Percentiles rank a stretch among this genome's conserved stretches.
Evolutionary conservation across 768 basidiomycete genomes (phyloP).

Genomic region (Sporobolomyces pararoseus): DNA sequence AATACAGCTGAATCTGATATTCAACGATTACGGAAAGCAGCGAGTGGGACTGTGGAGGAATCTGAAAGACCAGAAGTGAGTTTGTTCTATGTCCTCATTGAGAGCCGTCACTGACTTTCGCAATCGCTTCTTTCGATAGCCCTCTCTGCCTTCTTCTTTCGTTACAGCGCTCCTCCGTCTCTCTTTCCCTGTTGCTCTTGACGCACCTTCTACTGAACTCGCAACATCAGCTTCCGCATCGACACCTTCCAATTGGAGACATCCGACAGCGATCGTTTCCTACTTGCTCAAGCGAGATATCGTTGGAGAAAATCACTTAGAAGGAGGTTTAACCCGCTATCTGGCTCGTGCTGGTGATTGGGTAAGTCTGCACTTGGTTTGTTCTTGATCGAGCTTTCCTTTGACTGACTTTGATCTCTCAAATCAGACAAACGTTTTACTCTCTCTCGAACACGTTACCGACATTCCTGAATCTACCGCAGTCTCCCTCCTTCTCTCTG

Average conservation of each 20-base stretch:
- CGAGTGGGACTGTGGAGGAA: constrained; percentile 18
- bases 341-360: constrained; percentile 39
- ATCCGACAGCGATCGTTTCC: constrained; percentile 28
- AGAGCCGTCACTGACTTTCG: no score
- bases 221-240: neutral
- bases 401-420: no score
- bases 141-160: constrained; percentile 35
- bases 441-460: constrained; percentile 25
- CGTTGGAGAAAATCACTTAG: constrained; percentile 36
- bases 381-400: no score
- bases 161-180: constrained; percentile 38
- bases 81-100: neutral
- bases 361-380: constrained; percentile 17
- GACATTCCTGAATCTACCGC: constrained; percentile 38
- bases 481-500: constrained; percentile 30
- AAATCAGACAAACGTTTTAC: constrained; percentile 33
- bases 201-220: constrained; percentile 14
- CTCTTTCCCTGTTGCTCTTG: constrained; percentile 32
- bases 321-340: constrained; percentile 29
- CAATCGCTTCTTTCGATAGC: constrained; percentile 9
- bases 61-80: constrained; percentile 32
- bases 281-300: constrained; percentile 35
- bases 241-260: constrained; percentile 1
- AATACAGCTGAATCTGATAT: constrained; percentile 37
- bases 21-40: constrained; percentile 15